Evolutionary conservation across 805 yeast genomes (phyloP), one percentile per base, ranked within the genome.

Genomic region (Wickerhamomyces rabaulensis): DNA sequence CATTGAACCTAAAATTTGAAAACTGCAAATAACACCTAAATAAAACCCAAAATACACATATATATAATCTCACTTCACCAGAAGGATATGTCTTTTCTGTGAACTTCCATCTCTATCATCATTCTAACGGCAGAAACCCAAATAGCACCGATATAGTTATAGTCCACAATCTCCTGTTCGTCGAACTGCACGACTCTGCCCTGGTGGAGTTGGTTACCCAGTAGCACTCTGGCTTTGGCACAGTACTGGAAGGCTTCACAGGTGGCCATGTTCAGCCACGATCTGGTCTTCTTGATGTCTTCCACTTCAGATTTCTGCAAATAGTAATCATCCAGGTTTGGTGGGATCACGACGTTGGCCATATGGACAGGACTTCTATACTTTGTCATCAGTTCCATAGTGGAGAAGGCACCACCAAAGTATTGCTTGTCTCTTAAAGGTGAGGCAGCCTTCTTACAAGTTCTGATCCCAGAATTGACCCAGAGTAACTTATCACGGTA

Each of bases 401-500:
- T 1, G 3, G 42, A 5, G 31, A 27, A 13, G 31, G n/a, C 31
- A 12, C 31, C 31, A 27, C n/a, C n/a, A 13, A 27, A 27, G 41
- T 40, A 27, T 4, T 41, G 48, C 22, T 41, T 40, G 10, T 42
- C 43, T 7, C 20, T 15, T 13, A 44, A 26, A n/a, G 26, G 42
- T 16, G 20, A 41, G 13, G 39, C 23, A 4, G 31, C 9, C 19
- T 45, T 54, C 33, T 54, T 52, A 60, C 86, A 80, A 41, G 62
- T 70, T 43, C 68, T 58, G 56, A 78, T 75, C 0, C 84, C 84
- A 1, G 83, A 77, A 52, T 80, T 80, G 50, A 80, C 70, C 84
- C 84, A 79, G 2, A 78, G 54, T 26, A 80, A 54, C 3, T 73
- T 63, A 38, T 65, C 67, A 4, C 44, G 43, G 37, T 64, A 62